Base-by-base conservation (phyloP, 2,329 filamentous ascomycete species). In the Trichoderma brevicompactum region DNA sequence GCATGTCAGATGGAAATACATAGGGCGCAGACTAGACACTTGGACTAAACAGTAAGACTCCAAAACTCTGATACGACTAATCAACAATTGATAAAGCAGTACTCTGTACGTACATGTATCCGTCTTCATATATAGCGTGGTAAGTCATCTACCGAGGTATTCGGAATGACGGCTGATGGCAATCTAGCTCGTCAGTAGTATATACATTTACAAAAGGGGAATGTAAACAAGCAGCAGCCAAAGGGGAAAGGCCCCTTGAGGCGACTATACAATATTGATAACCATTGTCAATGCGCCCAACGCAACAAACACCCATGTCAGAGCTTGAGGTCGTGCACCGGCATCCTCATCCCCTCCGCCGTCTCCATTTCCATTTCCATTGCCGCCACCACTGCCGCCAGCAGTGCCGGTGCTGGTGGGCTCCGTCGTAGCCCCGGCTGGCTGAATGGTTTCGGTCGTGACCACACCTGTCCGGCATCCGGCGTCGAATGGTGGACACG, bases 401-500 rank as follows among this genome's bases (percentile, higher is more conserved):
- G 36, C 43, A 3, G 41, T 41, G 38, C 49, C 36, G 46, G 36
- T 64, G 13, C 48, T 41, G 32, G 19, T 62, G 9, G 46, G 48
- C 6, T 32, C 17, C 9, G 28, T 19, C 3, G 64, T 66, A 7
- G 65, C 64, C 9, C 52, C 41, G 6, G 64, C 66, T 15, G 67
- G 49, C 32, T 54, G 53, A n/a, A 68, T 17, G 2, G 68, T 70
- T 58, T 70, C 60, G 15, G 72, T 74, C 41, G 70, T 69, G 49
- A 72, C 67, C 32, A 64, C 53, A 28, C 71, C 72, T 2, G 68
- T 68, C 50, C 64, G 49, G 66, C 72, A 74, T 12, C 23, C 44
- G 7, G 17, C 28, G 44, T 73, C 69, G 56, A 71, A 70, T 5
- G 53, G 17, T 2, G 71, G 70, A 60, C 72, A 74, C 8, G 72